Evolutionary conservation across 495 filamentous ascomycete species (phyloP).

Genomic region (Tuber magnatum): DNA sequence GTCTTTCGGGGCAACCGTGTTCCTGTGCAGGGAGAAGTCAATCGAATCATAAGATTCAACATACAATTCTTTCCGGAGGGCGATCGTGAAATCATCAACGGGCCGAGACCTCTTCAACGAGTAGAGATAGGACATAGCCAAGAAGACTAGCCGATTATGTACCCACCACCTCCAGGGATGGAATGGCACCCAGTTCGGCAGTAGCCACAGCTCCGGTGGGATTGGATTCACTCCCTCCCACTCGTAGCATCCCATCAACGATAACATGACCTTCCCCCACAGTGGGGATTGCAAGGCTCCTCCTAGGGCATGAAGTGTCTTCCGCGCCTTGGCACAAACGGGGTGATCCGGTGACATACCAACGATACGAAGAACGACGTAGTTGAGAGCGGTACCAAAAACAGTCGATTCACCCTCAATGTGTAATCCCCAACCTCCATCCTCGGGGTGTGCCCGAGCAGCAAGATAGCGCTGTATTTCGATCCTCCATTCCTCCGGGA

Average conservation of each 20-base stretch:
- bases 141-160: slow-evolving; percentile 86
- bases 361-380: slow-evolving; percentile 73
- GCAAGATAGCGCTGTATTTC: slow-evolving; percentile 95
- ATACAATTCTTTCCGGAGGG: slow-evolving; percentile 77
- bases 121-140: slow-evolving; percentile 86
- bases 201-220: slow-evolving; percentile 86
- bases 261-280: slow-evolving; percentile 93
- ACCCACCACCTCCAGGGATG: slow-evolving; percentile 99
- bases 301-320: slow-evolving; percentile 73
- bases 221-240: slow-evolving; percentile 94
- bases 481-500: slow-evolving; percentile 69
- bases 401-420: slow-evolving; percentile 91
- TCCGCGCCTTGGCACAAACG: slow-evolving; percentile 78
- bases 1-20: slow-evolving; percentile 69
- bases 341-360: slow-evolving; percentile 82
- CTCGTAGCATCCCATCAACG: slow-evolving; percentile 69
- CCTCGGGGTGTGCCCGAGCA: slow-evolving; percentile 72
- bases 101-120: slow-evolving; percentile 68
- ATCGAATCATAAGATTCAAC: slow-evolving; percentile 71
- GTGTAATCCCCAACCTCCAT: slow-evolving; percentile 95
- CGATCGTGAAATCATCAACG: slow-evolving; percentile 60
- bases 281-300: slow-evolving; percentile 80
- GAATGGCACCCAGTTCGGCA: slow-evolving; percentile 92
- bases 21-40: slow-evolving; percentile 67
- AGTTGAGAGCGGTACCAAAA: slow-evolving; percentile 86